These are phyloP conservation scores for Pythium scleroteichum DNA, from an alignment of 352 stramenopile genomes.

Conservation along the genomic window DNA sequence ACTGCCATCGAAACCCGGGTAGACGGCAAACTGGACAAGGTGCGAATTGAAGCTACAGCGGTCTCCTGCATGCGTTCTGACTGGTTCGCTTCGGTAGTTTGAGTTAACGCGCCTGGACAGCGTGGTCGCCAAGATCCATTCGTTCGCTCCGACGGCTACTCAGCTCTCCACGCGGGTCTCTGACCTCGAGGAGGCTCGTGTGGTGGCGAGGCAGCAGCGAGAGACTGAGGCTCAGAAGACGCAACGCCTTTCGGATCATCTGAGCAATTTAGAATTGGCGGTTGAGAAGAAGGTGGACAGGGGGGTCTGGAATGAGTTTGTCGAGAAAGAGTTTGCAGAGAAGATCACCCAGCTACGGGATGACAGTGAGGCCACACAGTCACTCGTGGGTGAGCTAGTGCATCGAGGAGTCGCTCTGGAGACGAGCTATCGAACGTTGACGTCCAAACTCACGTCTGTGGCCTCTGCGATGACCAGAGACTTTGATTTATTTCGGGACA, in stretches of 20 bases:
- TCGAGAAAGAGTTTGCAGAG: not conserved
- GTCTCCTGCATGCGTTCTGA: too few relatives aligned
- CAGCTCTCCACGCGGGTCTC: constrained; percentile 32
- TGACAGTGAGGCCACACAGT: not conserved
- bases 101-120: constrained; percentile 48
- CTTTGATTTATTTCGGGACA: not conserved
- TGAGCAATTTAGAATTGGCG: not conserved
- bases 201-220: not conserved
- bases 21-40: constrained; percentile 68
- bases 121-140: constrained; percentile 53
- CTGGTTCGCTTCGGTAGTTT: constrained; percentile 27
- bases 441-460: constrained; percentile 26
- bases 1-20: constrained; percentile 44
- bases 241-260: not conserved
- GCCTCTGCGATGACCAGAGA: constrained; percentile 7
- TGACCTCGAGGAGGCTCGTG: constrained; percentile 6
- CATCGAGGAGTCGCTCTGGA: constrained; percentile 24
- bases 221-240: not conserved
- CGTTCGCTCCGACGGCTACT: constrained; percentile 44
- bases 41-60: constrained; percentile 1
- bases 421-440: constrained; percentile 18
- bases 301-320: constrained; percentile 12
- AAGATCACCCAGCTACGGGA: not conserved
- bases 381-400: constrained; percentile 19
- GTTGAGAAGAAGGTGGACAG: constrained; percentile 2